A percentile compares a stretch with the other conserved stretches of the same genome.
Conservation (phyloP, 2,329 filamentous ascomycete genomes). For the Colletotrichum orchidophilum region DNA sequence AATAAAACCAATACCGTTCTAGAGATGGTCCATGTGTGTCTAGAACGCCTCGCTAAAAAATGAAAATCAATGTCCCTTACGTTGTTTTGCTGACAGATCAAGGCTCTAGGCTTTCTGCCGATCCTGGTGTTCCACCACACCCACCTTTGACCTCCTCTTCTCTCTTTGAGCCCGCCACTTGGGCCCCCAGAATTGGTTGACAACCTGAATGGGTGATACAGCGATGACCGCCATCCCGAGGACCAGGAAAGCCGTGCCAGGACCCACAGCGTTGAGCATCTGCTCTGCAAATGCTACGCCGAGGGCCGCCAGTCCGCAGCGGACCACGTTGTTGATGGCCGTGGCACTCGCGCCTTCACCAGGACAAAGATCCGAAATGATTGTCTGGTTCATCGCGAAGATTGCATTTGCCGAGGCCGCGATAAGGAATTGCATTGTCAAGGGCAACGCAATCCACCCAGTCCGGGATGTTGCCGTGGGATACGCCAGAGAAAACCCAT, state of each 20-base stretch:
- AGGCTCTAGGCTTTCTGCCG: slow-evolving; percentile 12
- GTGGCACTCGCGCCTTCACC: slow-evolving; percentile 43
- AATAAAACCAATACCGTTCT: too few relatives aligned
- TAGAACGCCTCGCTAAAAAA: not conserved
- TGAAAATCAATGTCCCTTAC: not conserved
- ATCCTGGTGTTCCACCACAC: not conserved
- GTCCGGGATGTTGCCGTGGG: slow-evolving; percentile 21
- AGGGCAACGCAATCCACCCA: slow-evolving; percentile 41
- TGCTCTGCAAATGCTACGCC: slow-evolving; percentile 24
- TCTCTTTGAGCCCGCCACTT: slow-evolving; percentile 28
- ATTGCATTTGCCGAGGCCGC: slow-evolving; percentile 47
- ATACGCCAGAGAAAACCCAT: slow-evolving; percentile 45
- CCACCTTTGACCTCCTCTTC: not conserved
- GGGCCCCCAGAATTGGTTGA: slow-evolving; percentile 30
- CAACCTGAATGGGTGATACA: slow-evolving; percentile 25
- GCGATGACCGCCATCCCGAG: slow-evolving; percentile 20
- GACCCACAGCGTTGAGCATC: slow-evolving; percentile 25
- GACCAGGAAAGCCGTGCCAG: slow-evolving; percentile 17
- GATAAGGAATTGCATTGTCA: slow-evolving; percentile 45
- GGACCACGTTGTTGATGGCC: slow-evolving; percentile 45
- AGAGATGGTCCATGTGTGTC: not conserved
- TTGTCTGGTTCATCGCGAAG: slow-evolving; percentile 46
- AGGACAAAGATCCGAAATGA: slow-evolving; percentile 46
- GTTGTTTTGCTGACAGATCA: not conserved
- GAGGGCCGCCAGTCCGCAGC: slow-evolving; percentile 24